Percentiles rank a stretch among this genome's conserved stretches.
Evolutionary conservation across 2,329 filamentous ascomycete species (phyloP).

Genomic region (Fusarium sp.): DNA sequence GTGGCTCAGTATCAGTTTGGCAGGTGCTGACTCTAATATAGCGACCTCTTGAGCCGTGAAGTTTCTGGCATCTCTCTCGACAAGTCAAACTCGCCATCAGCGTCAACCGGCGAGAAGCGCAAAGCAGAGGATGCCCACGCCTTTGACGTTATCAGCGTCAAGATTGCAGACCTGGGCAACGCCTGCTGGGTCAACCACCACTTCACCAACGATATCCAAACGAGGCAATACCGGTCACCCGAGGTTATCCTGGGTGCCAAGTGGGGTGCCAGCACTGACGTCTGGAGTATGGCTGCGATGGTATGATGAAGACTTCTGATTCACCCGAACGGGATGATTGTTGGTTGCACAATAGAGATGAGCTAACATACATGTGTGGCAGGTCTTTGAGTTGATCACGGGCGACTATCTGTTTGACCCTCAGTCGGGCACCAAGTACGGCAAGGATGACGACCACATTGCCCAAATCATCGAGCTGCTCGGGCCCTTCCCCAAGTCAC

Average conservation of each 20-base stretch:
- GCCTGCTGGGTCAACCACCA: slow-evolving; percentile 99
- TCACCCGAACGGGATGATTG: background rate
- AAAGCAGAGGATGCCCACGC: slow-evolving; percentile 68
- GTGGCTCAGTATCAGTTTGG: background rate
- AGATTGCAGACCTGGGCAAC: slow-evolving; percentile 98
- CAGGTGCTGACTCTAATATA: slow-evolving; percentile 51
- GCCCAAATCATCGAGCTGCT: slow-evolving; percentile 98
- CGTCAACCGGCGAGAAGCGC: slow-evolving; percentile 71
- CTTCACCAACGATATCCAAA: slow-evolving; percentile 99
- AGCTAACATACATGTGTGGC: slow-evolving; percentile 18
- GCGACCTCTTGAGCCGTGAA: slow-evolving; percentile 90
- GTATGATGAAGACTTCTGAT: slow-evolving; percentile 62
- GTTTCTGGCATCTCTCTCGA: slow-evolving; percentile 95
- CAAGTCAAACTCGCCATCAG: slow-evolving; percentile 68
- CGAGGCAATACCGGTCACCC: slow-evolving; percentile 94
- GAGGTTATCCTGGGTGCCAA: slow-evolving; percentile 97
- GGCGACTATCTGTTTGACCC: slow-evolving; percentile 99
- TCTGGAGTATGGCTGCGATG: slow-evolving; percentile 99
- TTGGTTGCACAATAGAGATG: background rate
- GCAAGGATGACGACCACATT: slow-evolving; percentile 99
- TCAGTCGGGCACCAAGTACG: slow-evolving; percentile 98
- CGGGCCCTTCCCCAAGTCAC: slow-evolving; percentile 90
- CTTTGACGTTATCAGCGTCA: slow-evolving; percentile 90
- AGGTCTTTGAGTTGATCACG: slow-evolving; percentile 98
- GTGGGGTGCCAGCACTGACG: slow-evolving; percentile 99